Base-by-base conservation (phyloP, 805 yeast species). In the Metschnikowia kofuensis region DNA sequence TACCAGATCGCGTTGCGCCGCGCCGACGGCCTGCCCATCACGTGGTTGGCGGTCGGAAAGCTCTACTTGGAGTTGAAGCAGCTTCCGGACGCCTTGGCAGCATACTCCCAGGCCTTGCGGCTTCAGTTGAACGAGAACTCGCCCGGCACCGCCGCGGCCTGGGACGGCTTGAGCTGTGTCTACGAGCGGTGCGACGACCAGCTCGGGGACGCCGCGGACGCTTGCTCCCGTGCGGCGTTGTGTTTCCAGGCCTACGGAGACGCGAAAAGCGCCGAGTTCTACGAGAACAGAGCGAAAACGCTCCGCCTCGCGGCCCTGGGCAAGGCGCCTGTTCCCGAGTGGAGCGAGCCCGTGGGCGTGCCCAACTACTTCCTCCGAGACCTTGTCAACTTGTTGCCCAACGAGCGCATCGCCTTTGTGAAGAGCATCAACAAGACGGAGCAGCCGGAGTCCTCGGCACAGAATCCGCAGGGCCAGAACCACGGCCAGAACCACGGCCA, bases 1-100 rank as follows among this genome's bases (percentile, higher is more conserved):
- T 74, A 77, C 49, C 85, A 82, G 57, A 66, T 76, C 40, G 80
- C 85, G 1, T 64, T 81, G 47, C 68, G 78, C 52, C 73, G 79
- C 39, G 80, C 82, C 0, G 75, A 81, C 15, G 64, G 67, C 13
- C 74, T 76, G 12, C 81, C 87, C n/a, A 67, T 81, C 43, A 78
- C 85, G 2, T 84, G 89, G 90, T 65, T 84, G 32, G 81, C 84
- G 0, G 81, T 83, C 29, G 90, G 87, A 3, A 74, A 79, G 11
- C 67, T 84, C 42, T 83, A 83, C 57, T 63, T 84, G 48, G 75
- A 75, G 52, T 66, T 82, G 54, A 79, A 78, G 40, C 89, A 84
- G 62, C 61, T 84, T 26, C 78, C 82, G 3, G 89, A 84, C 58
- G 83, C 89, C 0, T 66, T 84, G 44, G 82, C 84, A 6, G 87